Base-by-base conservation (phyloP, 2,329 filamentous ascomycete species). In the Cercospora zeae-maydis region DNA sequence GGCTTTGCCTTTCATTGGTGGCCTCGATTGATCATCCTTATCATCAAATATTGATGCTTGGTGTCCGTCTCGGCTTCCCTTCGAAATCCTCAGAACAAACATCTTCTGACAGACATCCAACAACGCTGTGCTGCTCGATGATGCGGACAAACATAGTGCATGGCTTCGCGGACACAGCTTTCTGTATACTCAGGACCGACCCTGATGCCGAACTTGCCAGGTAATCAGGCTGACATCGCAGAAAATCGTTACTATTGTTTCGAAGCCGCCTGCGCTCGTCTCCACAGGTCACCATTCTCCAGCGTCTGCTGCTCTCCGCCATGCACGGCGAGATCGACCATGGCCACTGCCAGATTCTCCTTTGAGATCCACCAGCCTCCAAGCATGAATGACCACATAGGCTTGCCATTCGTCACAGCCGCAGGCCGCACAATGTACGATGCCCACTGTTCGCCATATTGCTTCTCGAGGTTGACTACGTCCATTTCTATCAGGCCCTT, bases 401-500 rank as follows among this genome's bases (percentile, higher is more conserved):
- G 59, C 27, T 66, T 64, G 0, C 63, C 65, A 10, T 60, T 55
- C 16, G 64, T 65, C 45, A 72, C 70, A 24, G 63, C 49, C n/a
- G 56, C 57, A 19, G 73, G 72, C 39, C 69, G 62, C 13, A 64
- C 66, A 42, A 75, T 64, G 30, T 67, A 69, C 8, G 67, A 64
- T 58, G 73, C 66, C 59, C 74, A 71, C 19, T 63, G 58, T 27
- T 59, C 62, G 9, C 27, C 55, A 37, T 70, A 60, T 47, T 71
- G 57, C 21, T 67, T 65, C 51, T 70, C 62, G 19, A 70, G 59
- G 3, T 62, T 67, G 27, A 72, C 61, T 2, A 76, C 66, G 11
- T 66, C 64, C 9, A 64, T 70, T 63, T 75, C 73, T 8, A 71
- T 65, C 24, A 67, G 62, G 3, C 72, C 70, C 63, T 65, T 24